phyloP scores from a whole-genome alignment of 148 eudicot species.

The Bassia scoparia region DNA sequence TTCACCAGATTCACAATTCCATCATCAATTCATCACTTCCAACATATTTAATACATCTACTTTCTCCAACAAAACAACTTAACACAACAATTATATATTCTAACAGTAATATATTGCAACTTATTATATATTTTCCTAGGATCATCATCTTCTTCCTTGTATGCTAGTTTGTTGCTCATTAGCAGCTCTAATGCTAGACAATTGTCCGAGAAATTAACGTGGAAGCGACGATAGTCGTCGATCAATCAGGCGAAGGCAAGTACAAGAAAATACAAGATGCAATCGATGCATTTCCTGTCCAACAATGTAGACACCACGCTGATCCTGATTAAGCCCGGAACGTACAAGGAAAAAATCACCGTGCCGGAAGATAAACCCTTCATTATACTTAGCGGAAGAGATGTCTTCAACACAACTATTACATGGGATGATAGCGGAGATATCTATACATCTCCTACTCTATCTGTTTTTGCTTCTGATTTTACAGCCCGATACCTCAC shows the following conservation, averaged over 20 bases:
- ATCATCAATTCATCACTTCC: slow-evolving; percentile 9
- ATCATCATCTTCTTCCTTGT: slow-evolving; percentile 3
- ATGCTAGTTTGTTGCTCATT: slow-evolving; percentile 4
- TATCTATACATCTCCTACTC: slow-evolving; percentile 44
- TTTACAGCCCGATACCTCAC: slow-evolving; percentile 43
- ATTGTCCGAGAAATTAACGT: not conserved
- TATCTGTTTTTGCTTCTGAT: slow-evolving; percentile 48
- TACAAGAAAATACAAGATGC: slow-evolving; percentile 38
- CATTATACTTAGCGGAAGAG: slow-evolving; percentile 45
- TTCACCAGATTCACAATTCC: slow-evolving; percentile 11
- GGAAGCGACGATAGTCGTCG: slow-evolving; percentile 25
- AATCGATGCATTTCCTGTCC: slow-evolving; percentile 44
- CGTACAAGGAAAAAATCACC: slow-evolving; percentile 47
- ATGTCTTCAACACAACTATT: slow-evolving; percentile 27
- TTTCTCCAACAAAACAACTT: not conserved
- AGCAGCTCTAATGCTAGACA: slow-evolving; percentile 7
- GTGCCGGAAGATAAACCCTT: slow-evolving; percentile 51
- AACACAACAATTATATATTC: no score
- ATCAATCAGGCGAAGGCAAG: slow-evolving; percentile 35
- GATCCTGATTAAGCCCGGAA: slow-evolving; percentile 44
- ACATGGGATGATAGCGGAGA: slow-evolving; percentile 42
- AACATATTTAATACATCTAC: not conserved
- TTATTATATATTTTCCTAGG: no score
- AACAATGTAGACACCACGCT: slow-evolving; percentile 34
- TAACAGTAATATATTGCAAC: no score